These are phyloP conservation scores for Kwoniella heveanensis DNA, from an alignment of 768 basidiomycete genomes.

Conservation along the genomic window DNA sequence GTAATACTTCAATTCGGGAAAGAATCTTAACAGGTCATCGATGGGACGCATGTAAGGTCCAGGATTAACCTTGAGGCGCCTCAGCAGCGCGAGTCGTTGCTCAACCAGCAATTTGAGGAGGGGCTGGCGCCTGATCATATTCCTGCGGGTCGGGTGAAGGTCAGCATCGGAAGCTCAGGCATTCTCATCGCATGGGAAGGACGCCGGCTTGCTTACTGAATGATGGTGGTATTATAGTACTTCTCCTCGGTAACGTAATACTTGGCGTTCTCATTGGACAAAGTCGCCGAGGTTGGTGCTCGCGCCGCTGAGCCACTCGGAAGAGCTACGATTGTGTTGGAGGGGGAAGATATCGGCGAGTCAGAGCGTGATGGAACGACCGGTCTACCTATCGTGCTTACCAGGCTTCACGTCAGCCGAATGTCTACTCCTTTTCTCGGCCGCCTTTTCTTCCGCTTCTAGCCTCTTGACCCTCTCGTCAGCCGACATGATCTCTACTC, in stretches of 20 bases:
- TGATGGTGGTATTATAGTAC: not conserved
- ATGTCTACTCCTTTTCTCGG: not conserved
- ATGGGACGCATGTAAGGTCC: not conserved
- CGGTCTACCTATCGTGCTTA: no score
- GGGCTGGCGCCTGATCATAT: not conserved
- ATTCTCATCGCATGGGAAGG: no score
- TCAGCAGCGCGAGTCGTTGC: not conserved
- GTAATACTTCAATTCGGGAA: constrained; percentile 2
- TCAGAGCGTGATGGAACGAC: no score
- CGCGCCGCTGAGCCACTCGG: not conserved
- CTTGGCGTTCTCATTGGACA: not conserved
- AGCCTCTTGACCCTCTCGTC: constrained; percentile 17
- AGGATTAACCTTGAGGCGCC: not conserved
- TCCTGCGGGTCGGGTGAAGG: not conserved
- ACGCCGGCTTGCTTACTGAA: not conserved
- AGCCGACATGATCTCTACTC: constrained; percentile 4
- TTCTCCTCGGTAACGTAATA: not conserved
- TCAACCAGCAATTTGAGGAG: not conserved
- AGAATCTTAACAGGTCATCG: not conserved
- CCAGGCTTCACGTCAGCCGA: not conserved
- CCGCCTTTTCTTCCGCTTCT: not conserved
- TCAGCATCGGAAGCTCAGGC: not conserved
- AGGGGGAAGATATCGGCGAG: no score
- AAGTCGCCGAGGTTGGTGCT: not conserved
- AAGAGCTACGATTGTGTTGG: no score